These are phyloP conservation scores for Decorospora gaudefroyi DNA, from an alignment of 2,329 filamentous ascomycete genomes.

Conservation along the genomic window DNA sequence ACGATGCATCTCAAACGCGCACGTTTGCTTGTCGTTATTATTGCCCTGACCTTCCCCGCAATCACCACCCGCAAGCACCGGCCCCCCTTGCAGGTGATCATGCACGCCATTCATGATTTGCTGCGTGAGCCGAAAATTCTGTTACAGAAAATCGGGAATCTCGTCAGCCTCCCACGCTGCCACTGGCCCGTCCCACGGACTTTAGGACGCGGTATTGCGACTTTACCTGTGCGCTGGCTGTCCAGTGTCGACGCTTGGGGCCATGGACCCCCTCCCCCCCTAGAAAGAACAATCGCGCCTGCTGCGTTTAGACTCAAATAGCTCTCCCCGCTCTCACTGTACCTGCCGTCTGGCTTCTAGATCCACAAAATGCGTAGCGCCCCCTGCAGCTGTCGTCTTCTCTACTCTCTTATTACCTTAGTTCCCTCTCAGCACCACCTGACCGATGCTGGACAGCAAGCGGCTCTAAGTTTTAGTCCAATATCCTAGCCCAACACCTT, in stretches of 20 bases:
- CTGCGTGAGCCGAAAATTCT: slow-evolving; percentile 40
- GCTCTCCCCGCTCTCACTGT: slow-evolving; percentile 38
- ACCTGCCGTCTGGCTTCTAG: slow-evolving; percentile 27
- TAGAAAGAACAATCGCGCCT: slow-evolving; percentile 37
- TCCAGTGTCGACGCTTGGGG: slow-evolving; percentile 30
- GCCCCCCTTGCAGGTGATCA: slow-evolving; percentile 49
- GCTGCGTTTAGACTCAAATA: slow-evolving; percentile 46
- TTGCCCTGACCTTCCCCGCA: slow-evolving; percentile 46
- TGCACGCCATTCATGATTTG: slow-evolving; percentile 44
- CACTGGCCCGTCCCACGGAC: slow-evolving; percentile 29
- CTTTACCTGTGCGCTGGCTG: slow-evolving; percentile 43
- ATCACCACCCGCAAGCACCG: slow-evolving; percentile 37
- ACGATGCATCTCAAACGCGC: slow-evolving; percentile 20
- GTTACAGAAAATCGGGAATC: slow-evolving; percentile 24
- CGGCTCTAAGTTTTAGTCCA: slow-evolving; percentile 24
- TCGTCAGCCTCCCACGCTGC: slow-evolving; percentile 38
- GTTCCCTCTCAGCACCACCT: slow-evolving; percentile 22
- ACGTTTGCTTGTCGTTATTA: slow-evolving; percentile 18
- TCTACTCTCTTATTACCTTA: slow-evolving; percentile 25
- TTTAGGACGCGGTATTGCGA: slow-evolving; percentile 29
- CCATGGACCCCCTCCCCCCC: too few species aligned
- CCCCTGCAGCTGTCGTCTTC: slow-evolving; percentile 23
- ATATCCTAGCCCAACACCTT: slow-evolving; percentile 19
- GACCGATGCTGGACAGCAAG: slow-evolving; percentile 33
- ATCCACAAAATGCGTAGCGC: slow-evolving; percentile 37